Conservation (phyloP, 768 basidiomycete species). For the Clathrus columnatus region DNA sequence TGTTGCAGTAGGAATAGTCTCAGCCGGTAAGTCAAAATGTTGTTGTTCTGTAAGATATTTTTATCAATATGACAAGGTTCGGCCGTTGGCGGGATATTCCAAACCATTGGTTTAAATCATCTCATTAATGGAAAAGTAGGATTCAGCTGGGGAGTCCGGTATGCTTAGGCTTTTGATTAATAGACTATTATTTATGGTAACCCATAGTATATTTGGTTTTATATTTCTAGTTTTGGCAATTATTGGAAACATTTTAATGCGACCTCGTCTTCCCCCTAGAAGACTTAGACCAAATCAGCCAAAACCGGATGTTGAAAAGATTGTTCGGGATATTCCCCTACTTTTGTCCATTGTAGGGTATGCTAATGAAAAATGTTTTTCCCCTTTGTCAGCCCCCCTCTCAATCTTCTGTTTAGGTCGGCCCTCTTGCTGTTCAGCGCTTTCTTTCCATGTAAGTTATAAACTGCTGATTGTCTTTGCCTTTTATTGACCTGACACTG, state of each 20-base stretch:
- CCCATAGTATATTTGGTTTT: not conserved
- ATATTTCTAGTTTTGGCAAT: slow-evolving; percentile 27
- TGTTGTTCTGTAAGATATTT: not conserved
- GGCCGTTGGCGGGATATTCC: slow-evolving; percentile 50
- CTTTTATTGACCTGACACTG: not conserved
- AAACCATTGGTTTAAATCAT: slow-evolving; percentile 56
- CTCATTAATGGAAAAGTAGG: slow-evolving; percentile 30
- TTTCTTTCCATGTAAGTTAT: slow-evolving; percentile 2
- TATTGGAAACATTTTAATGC: slow-evolving; percentile 24
- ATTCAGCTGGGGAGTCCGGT: slow-evolving; percentile 35
- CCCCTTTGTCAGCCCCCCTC: not conserved
- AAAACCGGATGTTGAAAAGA: not conserved
- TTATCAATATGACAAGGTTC: not conserved
- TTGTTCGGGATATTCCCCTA: slow-evolving; percentile 26
- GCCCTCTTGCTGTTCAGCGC: slow-evolving; percentile 14
- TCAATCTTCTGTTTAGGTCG: slow-evolving; percentile 25
- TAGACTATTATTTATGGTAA: not conserved
- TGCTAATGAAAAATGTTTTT: not conserved
- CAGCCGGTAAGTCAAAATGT: not conserved
- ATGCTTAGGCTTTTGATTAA: not conserved
- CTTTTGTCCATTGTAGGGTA: slow-evolving; percentile 32
- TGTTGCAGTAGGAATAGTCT: slow-evolving; percentile 33
- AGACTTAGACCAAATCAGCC: not conserved
- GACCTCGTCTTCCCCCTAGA: slow-evolving; percentile 29
- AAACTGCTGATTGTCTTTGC: too few relatives aligned